phyloP scores from a whole-genome alignment of 345 rosid species.

The Raphanus sativus region DNA sequence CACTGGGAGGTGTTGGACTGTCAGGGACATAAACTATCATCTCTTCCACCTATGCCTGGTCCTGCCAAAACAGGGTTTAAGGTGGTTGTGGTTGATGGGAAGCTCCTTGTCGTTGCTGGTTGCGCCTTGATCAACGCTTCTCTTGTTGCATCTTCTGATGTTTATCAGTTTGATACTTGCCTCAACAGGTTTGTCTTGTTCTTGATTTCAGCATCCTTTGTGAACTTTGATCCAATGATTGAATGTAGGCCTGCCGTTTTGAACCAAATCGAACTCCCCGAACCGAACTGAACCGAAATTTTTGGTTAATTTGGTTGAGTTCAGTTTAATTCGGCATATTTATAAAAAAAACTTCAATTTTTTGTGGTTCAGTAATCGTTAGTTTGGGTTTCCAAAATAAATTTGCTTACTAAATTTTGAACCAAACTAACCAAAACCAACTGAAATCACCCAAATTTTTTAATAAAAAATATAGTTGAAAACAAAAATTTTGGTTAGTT shows the following conservation, averaged over 20 bases:
- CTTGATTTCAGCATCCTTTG: background rate
- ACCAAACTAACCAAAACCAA: too few relatives aligned
- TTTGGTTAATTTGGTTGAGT: background rate
- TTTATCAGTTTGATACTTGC: background rate
- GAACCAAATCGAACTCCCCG: too few relatives aligned
- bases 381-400: too few relatives aligned
- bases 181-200: background rate
- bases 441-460: too few relatives aligned
- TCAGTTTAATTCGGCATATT: too few relatives aligned
- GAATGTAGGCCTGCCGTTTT: background rate
- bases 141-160: background rate
- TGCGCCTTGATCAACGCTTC: background rate
- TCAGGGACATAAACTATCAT: conserved; percentile 33
- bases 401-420: too few relatives aligned
- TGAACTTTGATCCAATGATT: background rate
- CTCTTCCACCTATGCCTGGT: background rate
- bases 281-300: background rate
- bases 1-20: conserved; percentile 82
- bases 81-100: background rate
- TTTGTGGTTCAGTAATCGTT: too few relatives aligned
- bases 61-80: background rate
- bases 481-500: background rate
- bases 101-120: background rate
- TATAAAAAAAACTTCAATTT: too few relatives aligned
- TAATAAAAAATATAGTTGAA: too few relatives aligned